Base-by-base conservation (phyloP, 495 filamentous ascomycete genomes). In the Cryomyces antarcticus region DNA sequence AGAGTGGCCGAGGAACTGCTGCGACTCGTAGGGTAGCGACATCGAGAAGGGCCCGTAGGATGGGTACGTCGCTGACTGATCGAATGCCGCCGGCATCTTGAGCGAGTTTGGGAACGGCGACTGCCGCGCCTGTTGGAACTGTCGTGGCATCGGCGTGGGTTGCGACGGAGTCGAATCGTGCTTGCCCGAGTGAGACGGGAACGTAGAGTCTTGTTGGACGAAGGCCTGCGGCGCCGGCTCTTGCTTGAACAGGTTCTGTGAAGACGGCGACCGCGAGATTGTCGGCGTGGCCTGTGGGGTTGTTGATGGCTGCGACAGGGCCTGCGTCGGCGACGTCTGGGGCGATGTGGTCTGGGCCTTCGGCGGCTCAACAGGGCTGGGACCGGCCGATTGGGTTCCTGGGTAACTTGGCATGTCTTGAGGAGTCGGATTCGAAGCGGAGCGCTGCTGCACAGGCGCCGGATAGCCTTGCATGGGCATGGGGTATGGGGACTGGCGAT, bases 1-100 rank as follows among this genome's bases (percentile, higher is more conserved):
- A 0, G 57, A 52, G 1, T 56, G 47, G 28, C 63, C 63, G 4
- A 72, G 52, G 7, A 72, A 55, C 49, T 62, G 60, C 46, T 73
- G 69, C 27, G 66, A 45, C 31, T 73, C 66, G 6, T 59, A 51
- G 12, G 70, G 68, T 5, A 73, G 52, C 6, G 60, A 52, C 33
- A 54, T 62, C 7, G 62, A 62, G 38, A 73, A 55, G 37, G 56
- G 64, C 41, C 56, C 52, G 41, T 27, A 48, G 38, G 9, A 10
- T 9, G 1, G 9, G 33, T 10, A 36, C 9, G 33, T 3, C 9
- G 9, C 12, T 9, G 9, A 10, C 33, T 9, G 33, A 36, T 36
- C 9, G 9, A 13, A 9, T 13, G 12, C 12, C 9, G 33, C 1
- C 33, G 12, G 9, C 9, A 13, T 13, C 3, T 9, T 36, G 9